Base-by-base conservation (phyloP, 257 asterid genomes). In the Buddleja alternifolia region DNA sequence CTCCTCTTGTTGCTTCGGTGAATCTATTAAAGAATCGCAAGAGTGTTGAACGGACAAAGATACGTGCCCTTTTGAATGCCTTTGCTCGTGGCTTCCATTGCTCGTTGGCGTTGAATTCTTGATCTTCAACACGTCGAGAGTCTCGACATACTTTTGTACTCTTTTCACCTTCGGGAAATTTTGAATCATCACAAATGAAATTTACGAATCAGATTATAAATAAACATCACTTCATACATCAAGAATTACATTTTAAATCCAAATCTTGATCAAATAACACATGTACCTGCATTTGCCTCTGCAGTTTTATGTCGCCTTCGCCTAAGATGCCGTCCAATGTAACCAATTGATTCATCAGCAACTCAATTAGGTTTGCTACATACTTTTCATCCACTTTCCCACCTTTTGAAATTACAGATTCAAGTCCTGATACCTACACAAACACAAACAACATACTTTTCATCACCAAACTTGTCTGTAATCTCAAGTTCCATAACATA, bases 271-370 rank as follows among this genome's bases (percentile, higher is more conserved):
- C n/a, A 17, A 9, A 11, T 29, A 8, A 8, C 5, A 29, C 5
- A 29, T 29, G 5, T 78, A 93, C 98, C 97, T 88, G 98, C 84
- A 86, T 76, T 83, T 86, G 86, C 73, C 89, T 90, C 79, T 88
- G 95, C 73, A 83, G 62, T 76, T 90, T 85, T 76, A 85, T 86
- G 77, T 88, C 94, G 32, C 90, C 92, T 47, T 88, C 96, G 8
- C 80, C 95, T 40, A 58, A 42, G 66, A 93, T 75, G 29, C 75
- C 90, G 75, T 93, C 98, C 82, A 93, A 76, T 55, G 76, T 88
- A 17, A 93, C 72, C 71, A 90, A 67, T 62, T 93, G 93, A 78
- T 85, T 88, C 98, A 93, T 93, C 85, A 93, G 72, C 66, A 71
- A 55, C 60, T 90, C 98, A 53, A 77, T 84, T 73, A 93, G 73